Evolutionary conservation across 2,329 filamentous ascomycete genomes (phyloP).

Genomic region (Camptophora hylomeconis): DNA sequence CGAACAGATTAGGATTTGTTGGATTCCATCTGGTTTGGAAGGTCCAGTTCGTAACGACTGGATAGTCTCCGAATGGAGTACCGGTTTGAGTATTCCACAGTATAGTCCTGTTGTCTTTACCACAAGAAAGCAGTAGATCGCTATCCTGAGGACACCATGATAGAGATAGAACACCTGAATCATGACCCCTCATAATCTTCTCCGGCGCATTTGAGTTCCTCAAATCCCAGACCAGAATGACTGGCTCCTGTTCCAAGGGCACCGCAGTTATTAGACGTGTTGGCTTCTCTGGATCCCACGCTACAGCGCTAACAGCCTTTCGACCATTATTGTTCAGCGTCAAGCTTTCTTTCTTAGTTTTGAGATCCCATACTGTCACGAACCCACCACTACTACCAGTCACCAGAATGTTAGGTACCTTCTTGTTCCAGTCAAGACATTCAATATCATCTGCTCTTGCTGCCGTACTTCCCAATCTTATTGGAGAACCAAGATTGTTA

Average conservation of each 20-base stretch:
- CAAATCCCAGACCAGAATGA: constrained; percentile 88
- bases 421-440: constrained; percentile 96
- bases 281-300: constrained; percentile 82
- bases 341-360: constrained; percentile 92
- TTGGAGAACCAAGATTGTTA: constrained; percentile 76
- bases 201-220: constrained; percentile 94
- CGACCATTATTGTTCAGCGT: constrained; percentile 81
- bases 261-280: constrained; percentile 91
- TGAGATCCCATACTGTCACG: constrained; percentile 96
- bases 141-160: constrained; percentile 92
- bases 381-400: constrained; percentile 89
- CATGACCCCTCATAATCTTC: constrained; percentile 71
- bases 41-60: constrained; percentile 98
- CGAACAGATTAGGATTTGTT: constrained; percentile 78
- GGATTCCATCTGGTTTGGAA: constrained; percentile 94
- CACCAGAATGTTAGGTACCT: constrained; percentile 89
- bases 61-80: constrained; percentile 78
- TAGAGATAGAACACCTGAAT: constrained; percentile 82
- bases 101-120: constrained; percentile 91
- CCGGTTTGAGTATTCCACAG: constrained; percentile 95
- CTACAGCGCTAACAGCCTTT: constrained; percentile 87
- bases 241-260: constrained; percentile 72
- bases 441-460: constrained; percentile 91
- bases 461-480: constrained; percentile 74
- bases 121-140: constrained; percentile 78